A percentile compares a stretch with the other conserved stretches of the same genome.
These are phyloP conservation scores for Serpula lacrymans DNA, from an alignment of 768 basidiomycete genomes.

Conservation along the genomic window DNA sequence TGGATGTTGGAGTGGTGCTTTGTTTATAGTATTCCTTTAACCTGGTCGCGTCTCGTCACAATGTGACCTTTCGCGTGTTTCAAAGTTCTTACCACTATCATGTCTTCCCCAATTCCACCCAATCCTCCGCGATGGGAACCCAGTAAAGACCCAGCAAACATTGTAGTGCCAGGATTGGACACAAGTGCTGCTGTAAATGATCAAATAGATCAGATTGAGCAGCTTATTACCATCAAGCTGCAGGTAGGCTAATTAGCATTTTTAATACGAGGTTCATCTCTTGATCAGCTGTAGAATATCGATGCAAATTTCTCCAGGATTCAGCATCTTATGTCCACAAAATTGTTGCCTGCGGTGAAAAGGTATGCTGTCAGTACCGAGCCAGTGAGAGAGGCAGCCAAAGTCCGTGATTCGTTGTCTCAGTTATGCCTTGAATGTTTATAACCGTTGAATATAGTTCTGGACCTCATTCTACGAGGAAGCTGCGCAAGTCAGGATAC, in stretches of 20 bases:
- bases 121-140: slow-evolving; percentile 69
- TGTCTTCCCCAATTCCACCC: slow-evolving; percentile 47
- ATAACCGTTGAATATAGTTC: slow-evolving; percentile 50
- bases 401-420: slow-evolving; percentile 50
- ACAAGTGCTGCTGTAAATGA: slow-evolving; percentile 63
- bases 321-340: slow-evolving; percentile 77
- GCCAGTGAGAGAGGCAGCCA: slow-evolving; percentile 86
- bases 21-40: too few relatives aligned
- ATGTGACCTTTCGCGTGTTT: too few relatives aligned
- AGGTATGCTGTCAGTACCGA: slow-evolving; percentile 84
- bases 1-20: too few relatives aligned
- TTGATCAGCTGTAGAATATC: slow-evolving; percentile 56
- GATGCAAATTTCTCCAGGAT: slow-evolving; percentile 93
- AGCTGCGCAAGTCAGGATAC: slow-evolving; percentile 84
- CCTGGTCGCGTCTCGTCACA: too few relatives aligned
- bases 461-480: slow-evolving; percentile 97
- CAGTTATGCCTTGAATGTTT: neutral
- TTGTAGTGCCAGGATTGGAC: slow-evolving; percentile 71
- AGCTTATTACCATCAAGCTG: slow-evolving; percentile 87
- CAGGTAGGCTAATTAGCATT: slow-evolving; percentile 49
- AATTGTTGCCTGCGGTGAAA: slow-evolving; percentile 85
- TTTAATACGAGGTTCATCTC: slow-evolving; percentile 1
- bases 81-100: too few relatives aligned
- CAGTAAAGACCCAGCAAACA: slow-evolving; percentile 56
- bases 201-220: slow-evolving; percentile 94